Base-by-base conservation (phyloP, 176 grass and related monocot species). In the Eragrostis curvula region DNA sequence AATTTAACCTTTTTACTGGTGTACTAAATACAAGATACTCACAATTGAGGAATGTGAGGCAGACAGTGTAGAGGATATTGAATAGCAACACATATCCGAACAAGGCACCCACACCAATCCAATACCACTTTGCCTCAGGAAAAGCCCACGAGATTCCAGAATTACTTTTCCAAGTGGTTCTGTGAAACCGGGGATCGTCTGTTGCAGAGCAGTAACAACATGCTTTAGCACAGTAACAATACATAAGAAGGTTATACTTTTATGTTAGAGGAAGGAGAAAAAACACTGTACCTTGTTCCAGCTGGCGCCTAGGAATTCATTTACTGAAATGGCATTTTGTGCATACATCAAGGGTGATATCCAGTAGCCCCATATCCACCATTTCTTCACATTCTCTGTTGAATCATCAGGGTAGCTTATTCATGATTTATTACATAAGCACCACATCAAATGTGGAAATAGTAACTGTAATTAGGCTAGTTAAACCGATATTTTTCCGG, bases 311-410 rank as follows among this genome's bases (percentile, higher is more conserved):
- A 50, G 21, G 13, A 74, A 51, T 25, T 74, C 71, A 74, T 74
- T 74, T 15, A 74, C 50, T 39, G 71, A 36, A 7, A 74, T 55
- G 29, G 71, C 71, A 74, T 74, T 74, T 3, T 74, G 48, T 8
- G 50, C 71, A 55, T 74, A 74, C 71, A 74, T 74, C 18, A 74
- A 12, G 1, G 71, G 71, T 15, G 91, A 87, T 65, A 89, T 70
- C 87, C 87, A 93, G 55, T 85, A 93, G 7, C 87, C 87, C 87
- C 87, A 55, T 1, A 55, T 74, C 50, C 71, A 74, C 49, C 49
- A 74, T 55, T 74, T 74, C 29, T 74, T 74, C 9, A 73, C 5
- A 11, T 53, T 36, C 5, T 74, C 71, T 74, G 18, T 61, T 39
- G 32, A 48, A 71, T 58, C 12, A 83, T 78, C 55, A 50, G 39